Percentiles rank a stretch among this genome's conserved stretches.
phyloP scores from a whole-genome alignment of 2,329 filamentous ascomycete genomes.

The Sarocladium oryzae region DNA sequence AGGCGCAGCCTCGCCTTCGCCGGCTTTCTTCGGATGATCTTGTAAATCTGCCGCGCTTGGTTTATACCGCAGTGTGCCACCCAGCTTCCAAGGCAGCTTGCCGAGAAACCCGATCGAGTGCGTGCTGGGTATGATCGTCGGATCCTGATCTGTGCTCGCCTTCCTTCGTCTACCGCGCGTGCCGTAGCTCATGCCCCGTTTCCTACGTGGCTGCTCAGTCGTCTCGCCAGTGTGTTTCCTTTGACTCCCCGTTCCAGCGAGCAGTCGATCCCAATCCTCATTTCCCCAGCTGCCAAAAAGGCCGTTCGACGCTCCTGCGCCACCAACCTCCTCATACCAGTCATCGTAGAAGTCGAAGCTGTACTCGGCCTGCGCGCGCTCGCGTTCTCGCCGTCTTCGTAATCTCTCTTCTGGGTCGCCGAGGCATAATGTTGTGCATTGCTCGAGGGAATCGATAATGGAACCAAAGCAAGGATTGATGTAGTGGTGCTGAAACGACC shows the following conservation, averaged over 20 bases:
- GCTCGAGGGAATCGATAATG: conserved; percentile 59
- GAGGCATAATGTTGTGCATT: conserved; percentile 64
- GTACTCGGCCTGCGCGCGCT: conserved; percentile 61
- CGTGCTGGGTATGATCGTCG: conserved; percentile 84
- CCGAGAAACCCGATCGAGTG: conserved; percentile 81
- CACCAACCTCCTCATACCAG: conserved; percentile 65
- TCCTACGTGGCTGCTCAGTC: conserved; percentile 60
- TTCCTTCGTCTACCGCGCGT: conserved; percentile 52
- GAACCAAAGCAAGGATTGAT: conserved; percentile 72
- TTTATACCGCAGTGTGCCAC: conserved; percentile 76
- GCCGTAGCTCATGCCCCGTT: conserved; percentile 86
- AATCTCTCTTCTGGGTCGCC: conserved; percentile 69
- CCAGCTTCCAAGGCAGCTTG: conserved; percentile 77
- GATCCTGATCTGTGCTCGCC: conserved; percentile 54
- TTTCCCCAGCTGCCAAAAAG: conserved; percentile 67
- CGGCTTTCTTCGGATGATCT: conserved; percentile 64
- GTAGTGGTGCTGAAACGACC: conserved; percentile 81
- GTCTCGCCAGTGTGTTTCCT: conserved; percentile 28
- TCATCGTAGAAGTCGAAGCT: conserved; percentile 98
- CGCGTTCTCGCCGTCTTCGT: conserved; percentile 60
- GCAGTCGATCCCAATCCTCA: conserved; percentile 78
- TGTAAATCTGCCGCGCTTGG: conserved; percentile 86
- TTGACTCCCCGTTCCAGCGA: conserved; percentile 59
- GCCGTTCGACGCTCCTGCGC: conserved; percentile 38
- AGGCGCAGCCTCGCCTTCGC: conserved; percentile 58